phyloP scores from a whole-genome alignment of 2,329 filamentous ascomycete species.

The Domatiomyces catenatus region DNA sequence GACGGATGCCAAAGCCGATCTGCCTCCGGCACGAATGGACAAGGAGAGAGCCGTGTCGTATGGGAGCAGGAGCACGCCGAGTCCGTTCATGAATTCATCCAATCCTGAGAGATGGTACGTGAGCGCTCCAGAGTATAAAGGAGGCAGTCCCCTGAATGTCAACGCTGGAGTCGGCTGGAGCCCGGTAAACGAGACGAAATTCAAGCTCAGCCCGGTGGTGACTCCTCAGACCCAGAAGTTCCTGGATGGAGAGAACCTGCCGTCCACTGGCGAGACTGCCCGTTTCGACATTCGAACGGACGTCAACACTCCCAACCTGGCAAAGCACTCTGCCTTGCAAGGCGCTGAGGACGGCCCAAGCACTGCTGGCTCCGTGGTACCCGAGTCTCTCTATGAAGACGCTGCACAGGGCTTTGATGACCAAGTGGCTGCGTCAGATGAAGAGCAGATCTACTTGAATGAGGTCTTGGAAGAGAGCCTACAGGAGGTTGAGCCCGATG shows the following conservation, averaged over 20 bases:
- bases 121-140: conserved; percentile 24
- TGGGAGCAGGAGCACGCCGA: conserved; percentile 58
- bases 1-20: conserved; percentile 61
- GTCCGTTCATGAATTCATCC: conserved; percentile 58
- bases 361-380: conserved; percentile 6
- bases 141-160: conserved; percentile 23
- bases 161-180: conserved; percentile 23
- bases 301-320: conserved; percentile 15
- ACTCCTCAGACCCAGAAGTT: conserved; percentile 10
- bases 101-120: conserved; percentile 40
- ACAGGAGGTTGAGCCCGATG: conserved; percentile 23
- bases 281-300: conserved; percentile 15
- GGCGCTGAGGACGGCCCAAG: background rate
- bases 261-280: conserved; percentile 10
- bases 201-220: conserved; percentile 4
- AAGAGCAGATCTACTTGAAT: conserved; percentile 38
- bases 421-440: conserved; percentile 18
- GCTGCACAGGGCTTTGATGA: conserved; percentile 26
- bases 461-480: conserved; percentile 29
- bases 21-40: conserved; percentile 71
- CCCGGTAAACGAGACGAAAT: conserved; percentile 4
- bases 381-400: conserved; percentile 28
- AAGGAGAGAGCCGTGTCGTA: conserved; percentile 62
- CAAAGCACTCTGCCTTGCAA: conserved; percentile 12
- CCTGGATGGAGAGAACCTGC: conserved; percentile 6